These are phyloP conservation scores for Coffea eugenioides DNA, from an alignment of 257 asterid species.

Conservation along the genomic window DNA sequence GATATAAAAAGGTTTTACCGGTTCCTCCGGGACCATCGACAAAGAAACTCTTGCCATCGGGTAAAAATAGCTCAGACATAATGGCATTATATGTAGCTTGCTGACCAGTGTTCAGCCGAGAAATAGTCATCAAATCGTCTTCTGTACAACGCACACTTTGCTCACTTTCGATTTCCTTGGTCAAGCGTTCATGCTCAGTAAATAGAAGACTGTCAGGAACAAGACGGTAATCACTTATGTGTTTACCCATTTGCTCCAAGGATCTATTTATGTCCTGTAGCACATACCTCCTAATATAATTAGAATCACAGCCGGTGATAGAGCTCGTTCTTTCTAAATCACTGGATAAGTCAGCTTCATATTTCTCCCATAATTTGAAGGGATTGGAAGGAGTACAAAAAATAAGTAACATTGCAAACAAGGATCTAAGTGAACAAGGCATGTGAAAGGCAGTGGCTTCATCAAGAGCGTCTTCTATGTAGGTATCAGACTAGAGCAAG, in stretches of 20 bases:
- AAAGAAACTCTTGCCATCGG: not conserved
- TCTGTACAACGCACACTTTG: not conserved
- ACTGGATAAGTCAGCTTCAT: not conserved
- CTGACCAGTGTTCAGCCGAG: not conserved
- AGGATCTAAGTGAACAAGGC: too few relatives aligned
- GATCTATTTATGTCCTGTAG: not conserved
- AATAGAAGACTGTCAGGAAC: not conserved
- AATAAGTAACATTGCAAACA: not conserved
- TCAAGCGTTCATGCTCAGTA: not conserved
- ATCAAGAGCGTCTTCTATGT: too few relatives aligned
- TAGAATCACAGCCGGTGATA: fast-evolving
- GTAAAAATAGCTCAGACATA: too few relatives aligned
- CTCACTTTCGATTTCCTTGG: not conserved
- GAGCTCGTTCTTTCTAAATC: not conserved
- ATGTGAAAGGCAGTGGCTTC: too few relatives aligned
- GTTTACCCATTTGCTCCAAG: not conserved
- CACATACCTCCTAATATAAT: not conserved
- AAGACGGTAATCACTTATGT: not conserved
- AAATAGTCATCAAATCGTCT: not conserved
- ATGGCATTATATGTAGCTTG: not conserved
- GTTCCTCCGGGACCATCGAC: not conserved
- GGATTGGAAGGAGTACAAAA: not conserved
- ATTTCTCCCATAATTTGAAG: not conserved
- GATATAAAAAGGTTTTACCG: not conserved
- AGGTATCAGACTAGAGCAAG: too few relatives aligned